Base-by-base conservation (phyloP, 257 asterid genomes). In the Cruciata laevipes region DNA sequence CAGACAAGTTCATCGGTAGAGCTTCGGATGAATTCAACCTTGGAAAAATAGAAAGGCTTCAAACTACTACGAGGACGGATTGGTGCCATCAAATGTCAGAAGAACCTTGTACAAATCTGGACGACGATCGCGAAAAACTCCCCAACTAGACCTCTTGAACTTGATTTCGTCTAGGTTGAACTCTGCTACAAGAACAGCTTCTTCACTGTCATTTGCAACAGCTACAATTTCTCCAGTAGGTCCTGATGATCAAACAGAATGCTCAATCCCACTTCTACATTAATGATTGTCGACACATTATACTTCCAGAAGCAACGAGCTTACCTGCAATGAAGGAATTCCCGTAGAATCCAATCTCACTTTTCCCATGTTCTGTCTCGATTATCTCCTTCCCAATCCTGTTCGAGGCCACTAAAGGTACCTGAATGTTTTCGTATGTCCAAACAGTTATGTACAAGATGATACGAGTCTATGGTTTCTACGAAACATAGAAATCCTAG, bases 61-160 rank as follows among this genome's bases (percentile, higher is more conserved):
- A 65, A 70, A 73, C 82, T 85, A 89, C 23, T 85, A 89, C 23
- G 23, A 24, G 65, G 89, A 75, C 61, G 80, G 77, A 65, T 80
- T 82, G 71, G 79, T 75, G 65, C 99, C 99, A 88, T 94, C 97
- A 60, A 85, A 72, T 21, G 97, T 77, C 81, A 94, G 68, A 58
- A 93, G 89, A 78, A 88, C 97, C 92, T 88, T 90, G 88, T 94
- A 94, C 65, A 94, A 78, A 73, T 94, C 97, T 0, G 96, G 97
- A 61, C 99, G 95, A 9, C 96, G 87, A 74, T 90, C 99, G 31
- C 97, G 97, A 65, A 85, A 90, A 10, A 90, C 70, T 14, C 99
- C 99, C 99, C 99, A 94, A 65, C 95, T 74, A 59, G 71, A 55
- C 74, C 99, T 83, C 85, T 94, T 88, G 74, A 81, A 78, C 74